Conservation (phyloP, 73 alveolate genomes). For the Strombidium stylifer region DNA sequence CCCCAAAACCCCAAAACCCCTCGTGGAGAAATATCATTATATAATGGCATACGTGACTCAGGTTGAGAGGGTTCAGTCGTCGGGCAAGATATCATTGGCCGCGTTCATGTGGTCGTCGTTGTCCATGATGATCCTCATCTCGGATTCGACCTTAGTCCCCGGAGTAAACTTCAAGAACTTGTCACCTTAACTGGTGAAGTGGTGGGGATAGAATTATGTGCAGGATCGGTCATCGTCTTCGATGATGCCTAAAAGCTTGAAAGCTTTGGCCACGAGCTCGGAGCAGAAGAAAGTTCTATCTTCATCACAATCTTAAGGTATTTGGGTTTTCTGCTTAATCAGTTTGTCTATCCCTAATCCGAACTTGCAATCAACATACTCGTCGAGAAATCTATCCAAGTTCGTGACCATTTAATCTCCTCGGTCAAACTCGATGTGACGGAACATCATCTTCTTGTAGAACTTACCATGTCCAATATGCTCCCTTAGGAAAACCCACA, state of each 20-base stretch:
- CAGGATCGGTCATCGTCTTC: constrained; percentile 38
- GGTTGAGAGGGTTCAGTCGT: no score
- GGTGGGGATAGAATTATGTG: constrained; percentile 13
- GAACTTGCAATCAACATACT: constrained; percentile 56
- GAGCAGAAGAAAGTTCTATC: constrained; percentile 83
- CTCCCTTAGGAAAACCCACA: constrained; percentile 27
- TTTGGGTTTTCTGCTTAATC: constrained; percentile 21
- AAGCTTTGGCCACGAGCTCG: constrained; percentile 88
- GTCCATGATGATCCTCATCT: no score
- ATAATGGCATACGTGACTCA: no score
- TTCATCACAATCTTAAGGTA: no score
- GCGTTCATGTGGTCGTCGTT: no score
- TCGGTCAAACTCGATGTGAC: constrained; percentile 53
- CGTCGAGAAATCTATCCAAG: constrained; percentile 53
- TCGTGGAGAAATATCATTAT: no score
- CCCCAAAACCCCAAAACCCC: no score
- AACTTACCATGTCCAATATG: constrained; percentile 30
- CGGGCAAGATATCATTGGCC: no score
- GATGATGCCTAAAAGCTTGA: constrained; percentile 67
- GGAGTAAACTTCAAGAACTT: not conserved
- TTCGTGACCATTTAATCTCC: constrained; percentile 40
- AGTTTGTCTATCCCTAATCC: constrained; percentile 54
- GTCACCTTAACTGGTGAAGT: constrained; percentile 5
- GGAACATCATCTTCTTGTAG: constrained; percentile 55
- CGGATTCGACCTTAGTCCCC: not conserved